Evolutionary conservation across 495 filamentous ascomycete species (phyloP).

Genomic region (Neurospora hispaniola): DNA sequence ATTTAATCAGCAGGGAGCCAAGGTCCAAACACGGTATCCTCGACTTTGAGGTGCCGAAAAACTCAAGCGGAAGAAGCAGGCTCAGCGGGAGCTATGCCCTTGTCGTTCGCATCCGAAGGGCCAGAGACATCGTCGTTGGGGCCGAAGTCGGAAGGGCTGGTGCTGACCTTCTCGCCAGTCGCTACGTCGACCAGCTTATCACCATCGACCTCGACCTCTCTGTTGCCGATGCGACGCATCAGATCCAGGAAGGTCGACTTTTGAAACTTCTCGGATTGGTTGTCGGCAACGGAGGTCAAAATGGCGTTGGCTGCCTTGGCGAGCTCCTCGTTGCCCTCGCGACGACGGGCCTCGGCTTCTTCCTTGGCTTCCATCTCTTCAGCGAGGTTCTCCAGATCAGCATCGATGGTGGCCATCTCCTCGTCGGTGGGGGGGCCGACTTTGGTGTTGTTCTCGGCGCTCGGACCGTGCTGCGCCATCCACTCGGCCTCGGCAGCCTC

Average conservation of each 20-base stretch:
- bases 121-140: neutral
- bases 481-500: slow-evolving; percentile 17
- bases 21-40: neutral
- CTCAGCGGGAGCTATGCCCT: neutral
- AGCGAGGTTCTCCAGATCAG: slow-evolving; percentile 11
- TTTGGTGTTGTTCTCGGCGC: neutral
- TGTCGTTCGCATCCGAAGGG: neutral
- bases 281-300: slow-evolving; percentile 25
- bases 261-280: slow-evolving; percentile 32
- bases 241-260: slow-evolving; percentile 33
- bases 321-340: slow-evolving; percentile 20
- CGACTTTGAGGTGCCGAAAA: neutral
- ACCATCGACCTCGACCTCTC: slow-evolving; percentile 29
- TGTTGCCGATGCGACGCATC: slow-evolving; percentile 31
- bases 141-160: neutral
- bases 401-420: slow-evolving; percentile 12
- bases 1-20: no score
- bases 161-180: slow-evolving; percentile 15
- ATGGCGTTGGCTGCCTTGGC: slow-evolving; percentile 30
- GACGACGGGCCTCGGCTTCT: neutral
- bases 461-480: slow-evolving; percentile 23
- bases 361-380: slow-evolving; percentile 10
- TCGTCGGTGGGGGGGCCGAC: slow-evolving; percentile 4
- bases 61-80: neutral
- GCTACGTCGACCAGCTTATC: slow-evolving; percentile 26